These are phyloP conservation scores for Pyrenophora tritici-repentis DNA, from an alignment of 2,329 filamentous ascomycete species.

Conservation along the genomic window DNA sequence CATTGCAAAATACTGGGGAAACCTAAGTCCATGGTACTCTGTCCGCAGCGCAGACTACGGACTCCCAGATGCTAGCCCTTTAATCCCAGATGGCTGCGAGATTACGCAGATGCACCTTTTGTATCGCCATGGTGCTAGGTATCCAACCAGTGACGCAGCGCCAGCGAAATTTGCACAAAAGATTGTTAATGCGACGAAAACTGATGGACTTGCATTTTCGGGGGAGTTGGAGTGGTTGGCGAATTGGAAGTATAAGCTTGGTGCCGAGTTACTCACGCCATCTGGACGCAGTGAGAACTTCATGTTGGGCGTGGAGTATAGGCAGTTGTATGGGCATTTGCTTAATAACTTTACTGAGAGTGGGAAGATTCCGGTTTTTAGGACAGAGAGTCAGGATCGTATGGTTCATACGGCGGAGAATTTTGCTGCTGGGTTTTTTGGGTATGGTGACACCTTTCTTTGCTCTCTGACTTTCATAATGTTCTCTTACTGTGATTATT, in stretches of 20 bases:
- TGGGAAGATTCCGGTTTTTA: conserved; percentile 48
- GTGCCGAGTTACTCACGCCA: conserved; percentile 38
- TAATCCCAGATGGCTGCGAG: conserved; percentile 33
- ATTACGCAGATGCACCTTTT: conserved; percentile 37
- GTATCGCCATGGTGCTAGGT: conserved; percentile 39
- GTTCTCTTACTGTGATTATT: conserved; percentile 22
- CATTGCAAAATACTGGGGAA: conserved; percentile 40
- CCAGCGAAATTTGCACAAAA: conserved; percentile 34
- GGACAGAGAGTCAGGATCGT: conserved; percentile 38
- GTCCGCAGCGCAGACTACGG: conserved; percentile 36
- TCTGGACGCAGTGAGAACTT: conserved; percentile 48
- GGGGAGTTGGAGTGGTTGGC: conserved; percentile 35
- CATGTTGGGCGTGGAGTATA: conserved; percentile 48
- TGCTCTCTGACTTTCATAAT: too few species aligned
- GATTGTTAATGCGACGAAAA: conserved; percentile 33
- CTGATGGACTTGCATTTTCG: conserved; percentile 27
- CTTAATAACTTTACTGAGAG: conserved; percentile 52
- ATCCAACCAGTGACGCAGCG: conserved; percentile 35
- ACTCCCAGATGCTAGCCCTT: conserved; percentile 31
- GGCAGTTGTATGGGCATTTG: conserved; percentile 50
- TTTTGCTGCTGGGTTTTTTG: conserved; percentile 42
- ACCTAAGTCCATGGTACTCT: conserved; percentile 39
- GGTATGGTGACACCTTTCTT: too few species aligned
- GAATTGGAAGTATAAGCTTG: conserved; percentile 38
- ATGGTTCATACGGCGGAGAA: conserved; percentile 43